Evolutionary conservation across 1,139 yeast genomes (phyloP), one percentile per base, ranked within the genome.

Genomic region (Candida freyschussii): DNA sequence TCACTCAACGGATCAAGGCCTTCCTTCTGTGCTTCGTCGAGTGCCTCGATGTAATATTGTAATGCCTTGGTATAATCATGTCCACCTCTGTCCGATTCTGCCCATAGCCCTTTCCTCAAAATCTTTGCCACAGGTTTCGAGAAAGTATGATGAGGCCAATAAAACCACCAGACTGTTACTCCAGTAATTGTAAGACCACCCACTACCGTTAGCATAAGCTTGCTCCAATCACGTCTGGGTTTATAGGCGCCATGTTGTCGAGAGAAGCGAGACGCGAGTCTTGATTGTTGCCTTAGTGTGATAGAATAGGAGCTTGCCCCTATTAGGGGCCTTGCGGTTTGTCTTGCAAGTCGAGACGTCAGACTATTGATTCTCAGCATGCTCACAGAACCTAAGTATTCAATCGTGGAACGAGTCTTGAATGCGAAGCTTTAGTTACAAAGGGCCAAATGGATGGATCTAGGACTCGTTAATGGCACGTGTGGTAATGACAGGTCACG

Each of bases 91-190:
- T 79, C 83, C 33, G 82, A 71, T 56, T 89, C 96, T 3, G 93
- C 91, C 82, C 91, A 77, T 7, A 89, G 61, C 0, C 84, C 96
- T 48, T 77, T 73, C 27, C 95, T 66, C 44, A 87, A 62, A 23
- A 72, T 66, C 30, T 65, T 67, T 15, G 95, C 94, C 10, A 87
- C 95, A 6, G 65, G 56, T 0, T 65, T 60, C 0, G 79, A 73
- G 45, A 67, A 75, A 2, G 66, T 62, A 34, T 66, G 67, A 40
- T 72, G 73, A 10, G 85, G 85, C 80, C 82, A 77, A 55, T 65
- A 73, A 40, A 65, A 47, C 57, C 71, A 75, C 62, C 73, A 76
- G 1, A 63, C 57, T 21, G 56, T 61, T 5, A 62, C 60, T 0
- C 66, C 56, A 7, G 62, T 29, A 1, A 60, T 48, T 1, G 60